Base-by-base conservation (phyloP, 2,329 filamentous ascomycete genomes). In the Alternaria triticina region DNA sequence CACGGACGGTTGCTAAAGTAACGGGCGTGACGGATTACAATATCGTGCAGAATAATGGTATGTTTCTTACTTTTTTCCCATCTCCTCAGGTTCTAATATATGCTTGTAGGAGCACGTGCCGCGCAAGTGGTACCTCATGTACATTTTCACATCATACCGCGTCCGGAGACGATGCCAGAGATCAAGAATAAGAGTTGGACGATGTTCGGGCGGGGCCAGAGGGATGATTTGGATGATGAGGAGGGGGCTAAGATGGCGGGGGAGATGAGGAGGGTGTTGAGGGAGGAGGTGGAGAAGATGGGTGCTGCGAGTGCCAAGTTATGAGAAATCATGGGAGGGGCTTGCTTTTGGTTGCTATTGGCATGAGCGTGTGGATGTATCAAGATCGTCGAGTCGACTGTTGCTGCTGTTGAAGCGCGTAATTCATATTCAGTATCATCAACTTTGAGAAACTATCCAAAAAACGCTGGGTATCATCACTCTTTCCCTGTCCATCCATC, bases 41-140 rank as follows among this genome's bases (percentile, higher is more conserved):
- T 80, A 89, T 98, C 28, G 93, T 98, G 59, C 95, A 98, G 83
- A 98, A 98, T 78, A 98, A 97, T 72, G 93, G 87, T 87, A 71
- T 47, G 78, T 55, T 40, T 36, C 9, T 28, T 40, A 12, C 17
- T 46, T 60, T 13, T 23, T 12, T n/a, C 43, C 33, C 15, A 22
- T 54, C 12, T 36, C 25, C n/a, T 46, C 36, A 57, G 15, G 30
- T n/a, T 30, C 20, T 45, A 17, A 51, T 20, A 33, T 1, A 5
- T 13, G 23, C 3, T 25, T 33, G 40, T 6, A 88, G 88, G 95
- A 15, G 90, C 90, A 4, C 88, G 93, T 30, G 95, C 95, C 3
- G 94, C 94, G 3, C 95, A 98, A 82, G 93, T 97, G 15, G 94
- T 98, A 2, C 91, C 91, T 22, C 95, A 98, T 79, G 90, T 96